Evolutionary conservation across 257 asterid genomes (phyloP).

Genomic region (Sherardia arvensis): DNA sequence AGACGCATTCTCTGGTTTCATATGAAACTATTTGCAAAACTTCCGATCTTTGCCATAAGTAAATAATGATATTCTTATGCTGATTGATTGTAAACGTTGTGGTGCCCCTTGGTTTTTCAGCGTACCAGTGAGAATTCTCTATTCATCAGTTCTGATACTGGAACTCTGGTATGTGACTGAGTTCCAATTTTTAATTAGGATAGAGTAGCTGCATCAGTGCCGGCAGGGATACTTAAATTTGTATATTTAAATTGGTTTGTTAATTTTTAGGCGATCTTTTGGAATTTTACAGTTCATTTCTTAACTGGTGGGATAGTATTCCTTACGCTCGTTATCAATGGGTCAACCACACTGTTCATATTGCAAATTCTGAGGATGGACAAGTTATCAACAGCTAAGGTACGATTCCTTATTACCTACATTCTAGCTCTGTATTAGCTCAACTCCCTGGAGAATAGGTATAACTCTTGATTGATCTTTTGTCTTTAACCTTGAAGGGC

Average conservation of each 20-base stretch:
- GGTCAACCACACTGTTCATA: constrained; percentile 85
- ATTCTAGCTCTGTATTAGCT: not conserved
- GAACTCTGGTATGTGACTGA: constrained; percentile 46
- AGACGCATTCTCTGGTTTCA: no score
- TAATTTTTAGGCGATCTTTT: constrained; percentile 9
- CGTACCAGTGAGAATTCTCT: constrained; percentile 60
- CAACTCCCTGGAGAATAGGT: no score
- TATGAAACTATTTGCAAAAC: no score
- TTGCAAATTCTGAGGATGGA: constrained; percentile 66
- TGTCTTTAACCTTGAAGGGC: not conserved
- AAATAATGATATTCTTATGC: not conserved
- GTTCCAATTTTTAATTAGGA: not conserved
- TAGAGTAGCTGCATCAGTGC: not conserved
- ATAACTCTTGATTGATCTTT: not conserved
- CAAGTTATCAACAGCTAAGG: constrained; percentile 78
- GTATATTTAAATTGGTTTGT: not conserved
- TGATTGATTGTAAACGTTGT: constrained; percentile 11
- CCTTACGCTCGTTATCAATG: constrained; percentile 84
- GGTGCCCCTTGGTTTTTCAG: constrained; percentile 42
- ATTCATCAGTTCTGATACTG: constrained; percentile 68
- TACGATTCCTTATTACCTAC: constrained; percentile 15
- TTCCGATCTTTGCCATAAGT: not conserved
- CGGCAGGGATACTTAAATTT: no score
- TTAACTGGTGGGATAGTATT: constrained; percentile 95
- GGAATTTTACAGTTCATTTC: constrained; percentile 83